Percentiles rank a stretch among this genome's conserved stretches.
Conservation (phyloP, 805 yeast species). For the Kluyveromyces dobzhanskii region DNA sequence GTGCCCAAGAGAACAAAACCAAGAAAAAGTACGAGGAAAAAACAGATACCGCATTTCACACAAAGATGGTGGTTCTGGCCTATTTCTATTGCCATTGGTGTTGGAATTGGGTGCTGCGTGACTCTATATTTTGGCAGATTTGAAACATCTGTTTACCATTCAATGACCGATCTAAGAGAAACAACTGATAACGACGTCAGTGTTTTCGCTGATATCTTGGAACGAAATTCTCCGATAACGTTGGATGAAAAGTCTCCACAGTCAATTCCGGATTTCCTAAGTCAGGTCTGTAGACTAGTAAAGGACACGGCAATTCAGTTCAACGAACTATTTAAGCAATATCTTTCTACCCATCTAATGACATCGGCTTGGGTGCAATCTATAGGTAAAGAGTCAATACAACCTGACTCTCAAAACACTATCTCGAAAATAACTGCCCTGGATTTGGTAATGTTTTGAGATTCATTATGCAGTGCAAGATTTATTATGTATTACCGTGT, state of each 20-base stretch:
- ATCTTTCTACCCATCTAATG: conserved; percentile 9
- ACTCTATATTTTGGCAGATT: neutral
- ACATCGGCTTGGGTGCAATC: conserved; percentile 9
- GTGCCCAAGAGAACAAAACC: conserved; percentile 7
- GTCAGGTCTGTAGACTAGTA: conserved; percentile 12
- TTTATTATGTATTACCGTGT: no score
- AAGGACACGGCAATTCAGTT: conserved; percentile 15
- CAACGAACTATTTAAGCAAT: conserved; percentile 13
- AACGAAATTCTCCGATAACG: neutral
- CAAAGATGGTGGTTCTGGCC: conserved; percentile 20
- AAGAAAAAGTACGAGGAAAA: conserved; percentile 4
- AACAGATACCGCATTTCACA: neutral
- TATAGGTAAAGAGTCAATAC: conserved; percentile 10
- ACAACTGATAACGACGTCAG: conserved; percentile 8
- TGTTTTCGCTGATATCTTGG: neutral
- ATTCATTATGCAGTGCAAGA: neutral
- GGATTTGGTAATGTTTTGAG: conserved; percentile 9
- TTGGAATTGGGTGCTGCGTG: conserved; percentile 24
- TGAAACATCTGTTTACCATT: neutral
- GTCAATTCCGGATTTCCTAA: conserved; percentile 6
- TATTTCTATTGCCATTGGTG: conserved; percentile 23
- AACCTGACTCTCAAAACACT: conserved; percentile 8
- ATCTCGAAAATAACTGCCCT: conserved; percentile 8
- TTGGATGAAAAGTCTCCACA: conserved; percentile 2
- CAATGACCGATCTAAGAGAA: conserved; percentile 2